Evolutionary conservation across 23 red algal species (phyloP).

Genomic region (Chondrus crispus): DNA sequence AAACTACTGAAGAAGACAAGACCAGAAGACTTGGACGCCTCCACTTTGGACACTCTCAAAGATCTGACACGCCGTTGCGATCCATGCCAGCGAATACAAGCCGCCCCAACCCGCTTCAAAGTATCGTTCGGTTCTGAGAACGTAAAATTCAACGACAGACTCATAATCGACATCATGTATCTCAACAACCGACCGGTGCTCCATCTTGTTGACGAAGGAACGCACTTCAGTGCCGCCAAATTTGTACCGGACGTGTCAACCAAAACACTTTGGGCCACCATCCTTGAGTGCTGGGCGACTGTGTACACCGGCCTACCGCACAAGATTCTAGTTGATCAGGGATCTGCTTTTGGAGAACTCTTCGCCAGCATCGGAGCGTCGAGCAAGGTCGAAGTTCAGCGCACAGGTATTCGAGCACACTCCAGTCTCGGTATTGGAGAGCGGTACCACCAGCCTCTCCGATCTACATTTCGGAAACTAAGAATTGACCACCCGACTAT

Average conservation of each 20-base stretch:
- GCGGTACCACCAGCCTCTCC: slow-evolving; percentile 11
- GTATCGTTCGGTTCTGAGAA: background rate
- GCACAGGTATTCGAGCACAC: background rate
- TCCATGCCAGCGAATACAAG: background rate
- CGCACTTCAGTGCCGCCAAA: background rate
- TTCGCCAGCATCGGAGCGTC: background rate
- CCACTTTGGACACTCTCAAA: background rate
- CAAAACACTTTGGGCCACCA: background rate
- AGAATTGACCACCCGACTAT: background rate
- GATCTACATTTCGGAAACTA: background rate
- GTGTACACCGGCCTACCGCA: background rate
- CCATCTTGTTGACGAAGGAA: background rate
- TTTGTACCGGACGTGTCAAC: background rate
- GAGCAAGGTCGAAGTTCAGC: background rate
- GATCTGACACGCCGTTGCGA: background rate
- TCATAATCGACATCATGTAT: slow-evolving; percentile 22
- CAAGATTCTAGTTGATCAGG: background rate
- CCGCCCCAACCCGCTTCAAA: background rate
- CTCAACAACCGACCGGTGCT: background rate
- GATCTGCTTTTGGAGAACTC: background rate
- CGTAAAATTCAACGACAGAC: background rate
- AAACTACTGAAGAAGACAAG: background rate
- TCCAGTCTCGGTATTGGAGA: background rate
- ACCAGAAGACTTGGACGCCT: background rate
- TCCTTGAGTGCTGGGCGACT: background rate